Conservation (phyloP, 768 basidiomycete genomes). For the Boletus sensibilis region DNA sequence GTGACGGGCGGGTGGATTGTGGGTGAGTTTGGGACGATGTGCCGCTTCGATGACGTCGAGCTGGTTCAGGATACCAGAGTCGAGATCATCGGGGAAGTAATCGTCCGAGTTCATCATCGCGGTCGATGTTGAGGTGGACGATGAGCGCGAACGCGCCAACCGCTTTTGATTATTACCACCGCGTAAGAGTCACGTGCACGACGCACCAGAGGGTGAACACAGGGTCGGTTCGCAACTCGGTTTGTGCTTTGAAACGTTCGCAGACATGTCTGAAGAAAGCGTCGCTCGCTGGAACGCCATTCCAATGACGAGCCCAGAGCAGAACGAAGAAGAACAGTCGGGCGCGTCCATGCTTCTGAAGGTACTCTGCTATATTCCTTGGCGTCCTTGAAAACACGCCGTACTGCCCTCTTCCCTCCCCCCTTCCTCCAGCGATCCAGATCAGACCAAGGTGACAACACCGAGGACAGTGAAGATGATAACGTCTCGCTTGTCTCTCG, state of each 20-base stretch:
- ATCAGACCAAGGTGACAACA: constrained; percentile 33
- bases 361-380: constrained; percentile 64
- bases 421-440: constrained; percentile 62
- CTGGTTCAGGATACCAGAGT: constrained; percentile 57
- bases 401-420: constrained; percentile 55
- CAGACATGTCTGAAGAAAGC: constrained; percentile 58
- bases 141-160: background rate
- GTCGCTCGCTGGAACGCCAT: constrained; percentile 76
- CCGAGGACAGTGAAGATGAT: constrained; percentile 58
- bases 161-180: background rate
- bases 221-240: background rate
- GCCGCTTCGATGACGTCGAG: constrained; percentile 73
- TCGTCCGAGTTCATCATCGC: constrained; percentile 70
- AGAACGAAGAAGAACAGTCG: constrained; percentile 21
- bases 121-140: constrained; percentile 1
- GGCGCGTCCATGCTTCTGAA: constrained; percentile 42
- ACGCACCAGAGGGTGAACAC: background rate
- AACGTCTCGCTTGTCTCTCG: constrained; percentile 72
- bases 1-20: background rate
- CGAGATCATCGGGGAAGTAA: constrained; percentile 67
- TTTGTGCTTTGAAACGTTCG: background rate
- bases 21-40: constrained; percentile 30
- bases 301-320: constrained; percentile 42
- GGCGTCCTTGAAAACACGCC: constrained; percentile 42
- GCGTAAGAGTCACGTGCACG: constrained; percentile 16